Evolutionary conservation across 768 basidiomycete genomes (phyloP).

Genomic region (Lyophyllum decastes): DNA sequence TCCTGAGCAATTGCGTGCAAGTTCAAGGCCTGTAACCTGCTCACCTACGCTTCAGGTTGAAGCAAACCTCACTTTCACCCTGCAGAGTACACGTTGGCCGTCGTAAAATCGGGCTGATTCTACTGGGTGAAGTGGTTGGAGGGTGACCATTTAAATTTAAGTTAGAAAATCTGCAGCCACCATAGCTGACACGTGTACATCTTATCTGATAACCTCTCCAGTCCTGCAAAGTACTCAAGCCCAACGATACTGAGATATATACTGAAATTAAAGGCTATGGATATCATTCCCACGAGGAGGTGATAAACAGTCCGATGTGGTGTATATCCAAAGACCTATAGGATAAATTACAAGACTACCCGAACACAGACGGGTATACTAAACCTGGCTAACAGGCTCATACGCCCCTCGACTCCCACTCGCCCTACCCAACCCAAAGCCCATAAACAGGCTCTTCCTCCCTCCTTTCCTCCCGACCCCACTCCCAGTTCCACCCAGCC

Average conservation of each 20-base stretch:
- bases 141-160: background rate
- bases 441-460: conserved; percentile 58
- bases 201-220: too few species aligned
- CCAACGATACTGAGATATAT: too few species aligned
- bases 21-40: background rate
- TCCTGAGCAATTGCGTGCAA: background rate
- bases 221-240: too few species aligned
- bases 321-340: background rate
- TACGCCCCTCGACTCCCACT: conserved; percentile 59
- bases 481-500: conserved; percentile 16
- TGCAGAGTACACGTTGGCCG: background rate
- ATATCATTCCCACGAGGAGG: too few species aligned
- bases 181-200: too few species aligned
- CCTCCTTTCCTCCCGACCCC: conserved; percentile 27
- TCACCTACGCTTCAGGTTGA: background rate
- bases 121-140: background rate
- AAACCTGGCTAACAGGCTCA: conserved; percentile 68
- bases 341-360: conserved; percentile 1
- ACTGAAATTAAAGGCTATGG: too few species aligned
- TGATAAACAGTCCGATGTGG: too few species aligned
- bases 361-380: background rate
- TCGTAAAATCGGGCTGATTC: background rate
- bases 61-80: background rate
- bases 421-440: conserved; percentile 48
- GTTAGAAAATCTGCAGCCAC: too few species aligned